These are phyloP conservation scores for Dictyostelium intermedium DNA, from an alignment of 78 protist species.

Conservation along the genomic window DNA sequence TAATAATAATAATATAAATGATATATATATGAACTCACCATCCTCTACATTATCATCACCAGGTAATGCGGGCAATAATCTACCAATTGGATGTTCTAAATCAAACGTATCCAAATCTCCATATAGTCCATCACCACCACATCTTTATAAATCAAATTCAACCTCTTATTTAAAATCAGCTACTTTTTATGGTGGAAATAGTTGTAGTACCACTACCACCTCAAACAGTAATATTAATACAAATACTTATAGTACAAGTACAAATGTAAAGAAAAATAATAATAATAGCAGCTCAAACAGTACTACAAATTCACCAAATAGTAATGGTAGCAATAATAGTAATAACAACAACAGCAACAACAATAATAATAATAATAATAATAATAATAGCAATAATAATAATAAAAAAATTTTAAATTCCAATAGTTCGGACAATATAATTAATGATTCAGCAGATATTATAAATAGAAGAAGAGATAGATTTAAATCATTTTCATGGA, in stretches of 20 bases:
- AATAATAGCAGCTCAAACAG: no score
- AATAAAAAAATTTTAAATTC: neutral
- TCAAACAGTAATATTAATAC: neutral
- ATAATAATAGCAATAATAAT: neutral
- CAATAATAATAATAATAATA: neutral
- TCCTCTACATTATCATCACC: neutral
- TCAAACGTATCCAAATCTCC: neutral
- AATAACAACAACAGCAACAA: neutral
- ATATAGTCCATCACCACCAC: slow-evolving; percentile 1
- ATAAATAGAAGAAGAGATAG: slow-evolving; percentile 40
- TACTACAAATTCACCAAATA: no score
- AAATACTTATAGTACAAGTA: neutral
- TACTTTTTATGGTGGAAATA: neutral
- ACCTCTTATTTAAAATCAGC: slow-evolving; percentile 12
- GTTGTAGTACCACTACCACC: neutral
- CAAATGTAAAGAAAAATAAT: neutral
- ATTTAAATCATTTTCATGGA: slow-evolving; percentile 66
- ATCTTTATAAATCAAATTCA: slow-evolving; percentile 7
- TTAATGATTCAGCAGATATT: neutral
- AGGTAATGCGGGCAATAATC: neutral
- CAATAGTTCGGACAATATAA: slow-evolving; percentile 7
- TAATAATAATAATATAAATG: neutral
- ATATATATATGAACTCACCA: neutral
- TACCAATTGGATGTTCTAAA: neutral
- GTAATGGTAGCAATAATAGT: neutral